These are phyloP conservation scores for Fusarium lateritium DNA, from an alignment of 2,329 filamentous ascomycete species.

Conservation along the genomic window DNA sequence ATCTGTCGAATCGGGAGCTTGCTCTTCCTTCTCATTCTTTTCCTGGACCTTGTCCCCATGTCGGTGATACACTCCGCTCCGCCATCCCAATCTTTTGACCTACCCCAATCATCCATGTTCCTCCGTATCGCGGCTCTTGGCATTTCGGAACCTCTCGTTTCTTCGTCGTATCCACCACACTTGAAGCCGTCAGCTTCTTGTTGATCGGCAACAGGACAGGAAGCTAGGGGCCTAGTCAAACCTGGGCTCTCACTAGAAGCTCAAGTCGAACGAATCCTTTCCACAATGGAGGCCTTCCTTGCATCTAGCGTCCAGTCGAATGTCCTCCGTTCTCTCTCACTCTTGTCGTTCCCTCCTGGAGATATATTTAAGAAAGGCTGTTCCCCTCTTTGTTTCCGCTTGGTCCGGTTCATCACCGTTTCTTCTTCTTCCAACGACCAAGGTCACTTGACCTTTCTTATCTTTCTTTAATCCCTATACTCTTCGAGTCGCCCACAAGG, in stretches of 20 bases:
- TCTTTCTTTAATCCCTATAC: constrained; percentile 28
- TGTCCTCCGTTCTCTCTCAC: constrained; percentile 11
- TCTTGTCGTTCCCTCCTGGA: constrained; percentile 12
- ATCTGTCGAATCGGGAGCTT: constrained; percentile 35
- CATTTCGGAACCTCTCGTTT: constrained; percentile 31
- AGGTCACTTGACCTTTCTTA: constrained; percentile 38
- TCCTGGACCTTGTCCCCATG: constrained; percentile 25
- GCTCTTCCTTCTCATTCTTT: constrained; percentile 20
- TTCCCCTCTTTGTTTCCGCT: constrained; percentile 17
- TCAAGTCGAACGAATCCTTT: constrained; percentile 18
- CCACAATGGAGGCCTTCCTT: constrained; percentile 19
- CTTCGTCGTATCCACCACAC: constrained; percentile 31
- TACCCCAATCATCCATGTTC: constrained; percentile 45
- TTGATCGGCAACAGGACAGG: constrained; percentile 31
- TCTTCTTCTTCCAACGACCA: constrained; percentile 27
- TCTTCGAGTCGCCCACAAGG: constrained; percentile 10
- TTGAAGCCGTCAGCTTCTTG: constrained; percentile 14
- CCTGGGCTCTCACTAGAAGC: constrained; percentile 14
- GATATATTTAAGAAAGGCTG: constrained; percentile 41
- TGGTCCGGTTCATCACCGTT: constrained; percentile 20
- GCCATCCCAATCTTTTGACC: constrained; percentile 34
- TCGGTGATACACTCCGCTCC: constrained; percentile 29
- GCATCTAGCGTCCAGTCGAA: not conserved
- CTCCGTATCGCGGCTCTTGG: constrained; percentile 45
- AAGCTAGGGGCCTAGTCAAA: constrained; percentile 28